Base-by-base conservation (phyloP, 2,329 filamentous ascomycete species). In the Neurospora sp. region DNA sequence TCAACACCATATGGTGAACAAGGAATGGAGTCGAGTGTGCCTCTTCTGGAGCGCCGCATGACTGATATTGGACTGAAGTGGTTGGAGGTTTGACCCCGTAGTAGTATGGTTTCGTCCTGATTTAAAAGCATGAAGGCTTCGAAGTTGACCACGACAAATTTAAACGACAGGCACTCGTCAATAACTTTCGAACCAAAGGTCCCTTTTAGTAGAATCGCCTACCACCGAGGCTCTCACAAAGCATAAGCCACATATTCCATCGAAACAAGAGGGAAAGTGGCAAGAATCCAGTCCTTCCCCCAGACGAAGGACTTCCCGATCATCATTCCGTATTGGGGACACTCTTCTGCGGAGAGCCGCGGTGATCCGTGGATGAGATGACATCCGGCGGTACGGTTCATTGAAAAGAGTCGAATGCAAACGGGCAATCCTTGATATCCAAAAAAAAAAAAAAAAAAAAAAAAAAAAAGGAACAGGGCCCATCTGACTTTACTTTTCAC, bases 1-100 rank as follows among this genome's bases (percentile, higher is more conserved):
- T 68, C 28, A 62, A 36, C 15, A 17, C 52, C 28, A 62, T 62
- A 10, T 62, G 52, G 52, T 68, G 33, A 68, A 68, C 11, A 70
- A 11, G 70, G 71, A 28, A 71, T n/a, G 37, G 71, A 72, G 41
- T 72, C 72, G 3, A 71, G 41, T 10, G 71, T 72, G 19, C 70
- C 37, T 40, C 67, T 69, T 66, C 69, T 71, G 1, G 39, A 40
- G 19, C 69, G 68, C 28, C 68, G 10, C 68, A 72, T 71, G 17
- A 28, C 28, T 36, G 52, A 1, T 62, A 62, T 36, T 28, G 28
- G 52, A 62, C 28, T 17, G 52, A 62, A 36, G 23, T n/a, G 52
- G 4, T 8, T 62, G 52, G 3, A 36, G 4, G 4, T 36, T 36
- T 17, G 52, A 10, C 5, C 1, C 15, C 12, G 28, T 17, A 10